These are phyloP conservation scores for Hypoxylon sp. DNA, from an alignment of 2,329 filamentous ascomycete genomes.

Conservation along the genomic window DNA sequence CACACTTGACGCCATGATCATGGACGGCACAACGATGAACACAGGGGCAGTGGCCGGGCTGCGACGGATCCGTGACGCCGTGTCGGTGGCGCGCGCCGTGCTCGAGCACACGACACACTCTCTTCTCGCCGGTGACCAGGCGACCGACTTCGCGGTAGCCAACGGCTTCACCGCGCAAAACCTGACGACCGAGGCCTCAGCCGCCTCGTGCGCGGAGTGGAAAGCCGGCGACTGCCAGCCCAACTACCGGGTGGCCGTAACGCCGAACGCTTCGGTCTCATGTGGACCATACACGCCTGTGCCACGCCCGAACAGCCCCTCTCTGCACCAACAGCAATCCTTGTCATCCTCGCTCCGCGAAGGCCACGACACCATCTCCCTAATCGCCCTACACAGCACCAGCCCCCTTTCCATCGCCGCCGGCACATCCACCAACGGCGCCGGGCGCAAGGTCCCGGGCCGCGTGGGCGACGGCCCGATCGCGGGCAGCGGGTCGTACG, in stretches of 20 bases:
- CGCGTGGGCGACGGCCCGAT: slow-evolving; percentile 65
- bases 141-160: slow-evolving; percentile 60
- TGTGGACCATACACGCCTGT: slow-evolving; percentile 59
- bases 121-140: slow-evolving; percentile 60
- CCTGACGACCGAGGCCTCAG: slow-evolving; percentile 53
- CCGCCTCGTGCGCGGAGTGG: slow-evolving; percentile 54
- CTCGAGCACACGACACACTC: slow-evolving; percentile 61
- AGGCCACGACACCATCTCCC: slow-evolving; percentile 62
- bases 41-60: slow-evolving; percentile 61
- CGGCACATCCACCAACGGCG: slow-evolving; percentile 64
- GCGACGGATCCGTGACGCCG: slow-evolving; percentile 57
- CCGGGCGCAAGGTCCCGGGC: slow-evolving; percentile 61
- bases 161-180: slow-evolving; percentile 59
- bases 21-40: slow-evolving; percentile 63
- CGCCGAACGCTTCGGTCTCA: slow-evolving; percentile 50
- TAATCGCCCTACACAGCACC: slow-evolving; percentile 54
- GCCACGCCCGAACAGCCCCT: no score
- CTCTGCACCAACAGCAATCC: slow-evolving; percentile 9
- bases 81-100: slow-evolving; percentile 59
- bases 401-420: slow-evolving; percentile 62
- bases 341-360: no score
- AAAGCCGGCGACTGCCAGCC: slow-evolving; percentile 53
- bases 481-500: slow-evolving; percentile 62
- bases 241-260: slow-evolving; percentile 59
- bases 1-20: slow-evolving; percentile 66